Base-by-base conservation (phyloP, 2,329 filamentous ascomycete genomes). In the Ceratocystiopsis brevicomis region DNA sequence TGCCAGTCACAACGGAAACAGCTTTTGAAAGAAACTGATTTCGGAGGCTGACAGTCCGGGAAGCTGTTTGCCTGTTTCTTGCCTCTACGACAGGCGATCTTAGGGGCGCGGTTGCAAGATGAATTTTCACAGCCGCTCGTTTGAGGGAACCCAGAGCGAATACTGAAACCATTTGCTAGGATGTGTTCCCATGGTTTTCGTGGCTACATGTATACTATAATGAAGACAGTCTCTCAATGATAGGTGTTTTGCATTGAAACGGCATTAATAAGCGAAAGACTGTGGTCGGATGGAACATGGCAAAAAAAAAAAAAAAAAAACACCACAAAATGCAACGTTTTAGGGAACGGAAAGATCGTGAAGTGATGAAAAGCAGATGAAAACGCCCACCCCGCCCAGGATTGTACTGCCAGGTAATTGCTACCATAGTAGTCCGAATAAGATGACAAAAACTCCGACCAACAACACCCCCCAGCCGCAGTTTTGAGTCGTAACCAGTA, bases 251-350 rank as follows among this genome's bases (percentile, higher is more conserved):
- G 25, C 10, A 30, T 30, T 30, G 25, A 30, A 11, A 30, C 4
- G 6, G 10, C 19, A 30, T 9, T 30, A 9, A 6, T 30, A 78
- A 0, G 74, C 17, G 39, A 43, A 15, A 39, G 21, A 40, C 40
- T 32, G 25, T 30, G 25, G 25, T 30, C 6, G 25, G 10, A 9
- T 30, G 25, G 6, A 30, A 30, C 5, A 30, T 30, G 10, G 2
- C 25, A 30, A 9, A 34, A 18, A 44, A 30, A 13, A 18, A 34
- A n/a, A n/a, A 35, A 36, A 36, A 4, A 21, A n/a, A n/a, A n/a
- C n/a, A n/a, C n/a, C 8, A 8, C 21, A 21, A 21, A 30, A 8
- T 30, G 25, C 25, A 30, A 30, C 6, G 10, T 6, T 30, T 30
- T 30, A 30, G 10, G 10, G 25, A 10, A 9, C 25, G 5, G 6